A percentile compares a stretch with the other conserved stretches of the same genome.
Evolutionary conservation across 495 filamentous ascomycete genomes (phyloP).

Genomic region (Aspergillus sclerotioniger): DNA sequence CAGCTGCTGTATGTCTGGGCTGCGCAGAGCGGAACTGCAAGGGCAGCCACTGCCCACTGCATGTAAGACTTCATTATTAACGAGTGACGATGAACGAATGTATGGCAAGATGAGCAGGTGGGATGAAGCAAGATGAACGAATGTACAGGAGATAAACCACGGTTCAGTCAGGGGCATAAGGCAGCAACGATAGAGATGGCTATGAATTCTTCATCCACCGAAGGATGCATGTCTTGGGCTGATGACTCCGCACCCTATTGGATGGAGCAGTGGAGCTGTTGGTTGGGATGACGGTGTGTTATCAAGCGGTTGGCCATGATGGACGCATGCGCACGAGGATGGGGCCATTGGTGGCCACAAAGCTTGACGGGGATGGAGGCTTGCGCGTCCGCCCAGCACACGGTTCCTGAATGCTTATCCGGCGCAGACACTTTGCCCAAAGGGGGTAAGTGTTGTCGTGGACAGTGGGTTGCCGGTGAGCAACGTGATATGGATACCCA

Average conservation of each 20-base stretch:
- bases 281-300: neutral
- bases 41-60: neutral
- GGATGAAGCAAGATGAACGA: neutral
- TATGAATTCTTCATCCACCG: neutral
- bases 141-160: neutral
- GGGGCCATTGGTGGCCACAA: neutral
- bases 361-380: constrained; percentile 1
- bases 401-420: constrained; percentile 4
- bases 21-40: neutral
- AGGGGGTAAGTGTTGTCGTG: neutral
- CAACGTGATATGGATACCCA: too few relatives aligned
- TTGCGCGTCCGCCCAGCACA: neutral
- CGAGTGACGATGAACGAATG: constrained; percentile 2
- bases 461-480: neutral
- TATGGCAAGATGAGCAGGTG: neutral
- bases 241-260: neutral
- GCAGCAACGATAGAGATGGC: neutral
- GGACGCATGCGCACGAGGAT: neutral
- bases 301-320: neutral
- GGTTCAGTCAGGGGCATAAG: neutral
- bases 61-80: constrained; percentile 1
- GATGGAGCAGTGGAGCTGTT: neutral
- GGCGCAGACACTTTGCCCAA: neutral
- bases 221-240: neutral
- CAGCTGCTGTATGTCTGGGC: constrained; percentile 45